Evolutionary conservation across 208 protist species (phyloP).

Genomic region (Trypanosoma melophagium): DNA sequence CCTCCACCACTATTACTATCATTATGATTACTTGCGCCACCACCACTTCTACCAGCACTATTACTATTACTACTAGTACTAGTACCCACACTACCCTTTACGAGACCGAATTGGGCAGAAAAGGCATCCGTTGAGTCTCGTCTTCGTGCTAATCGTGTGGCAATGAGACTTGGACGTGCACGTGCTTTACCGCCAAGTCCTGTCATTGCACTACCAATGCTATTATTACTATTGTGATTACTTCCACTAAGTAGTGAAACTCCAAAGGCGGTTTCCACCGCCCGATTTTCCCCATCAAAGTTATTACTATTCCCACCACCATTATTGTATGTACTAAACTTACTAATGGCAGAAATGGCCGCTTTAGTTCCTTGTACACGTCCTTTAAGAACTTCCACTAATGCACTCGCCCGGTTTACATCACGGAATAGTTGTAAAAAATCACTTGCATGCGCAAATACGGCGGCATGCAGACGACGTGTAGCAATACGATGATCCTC

Average conservation of each 20-base stretch:
- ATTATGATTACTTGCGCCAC: background rate
- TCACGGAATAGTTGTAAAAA: constrained; percentile 85
- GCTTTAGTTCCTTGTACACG: constrained; percentile 84
- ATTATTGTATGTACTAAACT: constrained; percentile 53
- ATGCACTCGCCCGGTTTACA: constrained; percentile 62
- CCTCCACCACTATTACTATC: background rate
- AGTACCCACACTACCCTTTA: too few species aligned
- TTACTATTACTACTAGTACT: background rate
- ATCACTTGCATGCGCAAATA: constrained; percentile 74
- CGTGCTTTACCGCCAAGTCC: background rate
- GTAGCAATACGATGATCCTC: constrained; percentile 73
- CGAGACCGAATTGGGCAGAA: background rate
- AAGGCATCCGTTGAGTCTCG: background rate
- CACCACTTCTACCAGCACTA: background rate
- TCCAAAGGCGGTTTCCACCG: constrained; percentile 2
- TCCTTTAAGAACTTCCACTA: constrained; percentile 80
- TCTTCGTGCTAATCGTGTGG: constrained; percentile 7
- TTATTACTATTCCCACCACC: constrained; percentile 22
- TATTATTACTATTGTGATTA: background rate
- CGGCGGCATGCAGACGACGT: constrained; percentile 56
- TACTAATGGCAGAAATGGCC: constrained; percentile 75
- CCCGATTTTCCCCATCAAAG: background rate
- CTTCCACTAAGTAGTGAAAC: constrained; percentile 6
- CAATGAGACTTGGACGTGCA: constrained; percentile 23
- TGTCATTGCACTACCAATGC: background rate